These are phyloP conservation scores for Heterobasidion parviporum DNA, from an alignment of 1,284 basidiomycete species.

Conservation along the genomic window DNA sequence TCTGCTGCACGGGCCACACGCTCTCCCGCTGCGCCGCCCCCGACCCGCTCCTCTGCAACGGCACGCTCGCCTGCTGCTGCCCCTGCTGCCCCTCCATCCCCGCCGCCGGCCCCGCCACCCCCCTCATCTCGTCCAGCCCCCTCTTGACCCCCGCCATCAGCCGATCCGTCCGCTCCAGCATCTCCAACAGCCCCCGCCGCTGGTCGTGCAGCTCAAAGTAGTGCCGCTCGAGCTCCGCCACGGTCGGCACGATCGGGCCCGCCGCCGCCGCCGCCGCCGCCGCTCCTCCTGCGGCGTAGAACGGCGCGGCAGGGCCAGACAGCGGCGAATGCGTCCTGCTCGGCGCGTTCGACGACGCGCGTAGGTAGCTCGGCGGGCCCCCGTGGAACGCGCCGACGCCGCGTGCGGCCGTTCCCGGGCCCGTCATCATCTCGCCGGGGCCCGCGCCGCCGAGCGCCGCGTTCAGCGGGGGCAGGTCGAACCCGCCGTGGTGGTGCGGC, in stretches of 20 bases:
- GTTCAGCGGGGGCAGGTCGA: conserved; percentile 52
- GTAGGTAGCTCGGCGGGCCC: conserved; percentile 40
- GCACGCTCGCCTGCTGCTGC: conserved; percentile 14
- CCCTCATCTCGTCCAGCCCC: conserved; percentile 64
- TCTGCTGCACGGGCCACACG: conserved; percentile 24
- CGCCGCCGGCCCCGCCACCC: conserved; percentile 6
- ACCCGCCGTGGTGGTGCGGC: conserved; percentile 34
- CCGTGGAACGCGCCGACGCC: conserved; percentile 18
- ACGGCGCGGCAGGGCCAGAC: conserved; percentile 17
- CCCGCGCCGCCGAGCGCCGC: conserved; percentile 30
- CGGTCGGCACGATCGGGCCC: conserved; percentile 35
- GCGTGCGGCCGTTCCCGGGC: conserved; percentile 20
- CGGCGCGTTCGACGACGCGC: conserved; percentile 41
- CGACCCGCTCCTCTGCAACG: conserved; percentile 19
- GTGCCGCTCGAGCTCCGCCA: conserved; percentile 59
- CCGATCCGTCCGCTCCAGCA: conserved; percentile 64
- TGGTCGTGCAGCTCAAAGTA: conserved; percentile 55
- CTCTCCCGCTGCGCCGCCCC: conserved; percentile 20
- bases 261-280: conserved; percentile 15
- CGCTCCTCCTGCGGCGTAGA: conserved; percentile 2
- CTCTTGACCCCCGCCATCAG: conserved; percentile 63
- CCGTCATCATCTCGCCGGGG: conserved; percentile 16
- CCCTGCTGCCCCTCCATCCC: conserved; percentile 6
- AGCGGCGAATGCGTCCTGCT: conserved; percentile 64
- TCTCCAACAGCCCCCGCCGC: conserved; percentile 54